Base-by-base conservation (phyloP, 306 rosid species). In the Canavalia gladiata region DNA sequence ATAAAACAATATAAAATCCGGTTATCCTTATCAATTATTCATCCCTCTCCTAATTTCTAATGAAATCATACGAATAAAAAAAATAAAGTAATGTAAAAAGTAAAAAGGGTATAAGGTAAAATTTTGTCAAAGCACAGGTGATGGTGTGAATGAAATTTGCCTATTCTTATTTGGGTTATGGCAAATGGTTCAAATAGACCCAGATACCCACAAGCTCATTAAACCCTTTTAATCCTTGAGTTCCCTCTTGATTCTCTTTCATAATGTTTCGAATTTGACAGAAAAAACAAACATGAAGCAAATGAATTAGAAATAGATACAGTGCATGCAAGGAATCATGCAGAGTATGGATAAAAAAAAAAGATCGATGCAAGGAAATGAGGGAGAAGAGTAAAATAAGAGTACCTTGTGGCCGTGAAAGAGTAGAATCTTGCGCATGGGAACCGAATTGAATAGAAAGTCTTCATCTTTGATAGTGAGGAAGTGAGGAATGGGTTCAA, bases 381-480 rank as follows among this genome's bases (percentile, higher is more conserved):
- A 33, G 6, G 80, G 28, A 4, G 60, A 54, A 13, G 28, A 4
- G 50, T 39, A 13, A 47, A 30, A 39, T n/a, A 37, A 39, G 29
- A 37, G 68, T 18, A 86, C 89, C 89, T 86, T 12, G 34, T 11
- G 65, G 56, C 4, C 56, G 63, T 56, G 74, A 25, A 66, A 35
- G 85, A 25, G 58, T 34, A 47, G 35, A 64, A 37, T 49, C 56
- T 50, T 0, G 80, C 0, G 28, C 6, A 70, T 75, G 45, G 64
- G 56, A 78, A 75, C 56, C 49, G 80, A 62, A 75, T 64, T 56
- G 82, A 70, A 42, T 45, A 46, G 72, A 75, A 72, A 79, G 68
- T 11, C 63, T 83, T 72, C 80, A 86, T 79, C 59, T 25, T 46
- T 37, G 37, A 45, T 45, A 4, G 7, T 45, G 49, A 45, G 54